Evolutionary conservation across 2,329 filamentous ascomycete species (phyloP), one percentile per base, ranked within the genome.

Genomic region (Seiridium cupressi): DNA sequence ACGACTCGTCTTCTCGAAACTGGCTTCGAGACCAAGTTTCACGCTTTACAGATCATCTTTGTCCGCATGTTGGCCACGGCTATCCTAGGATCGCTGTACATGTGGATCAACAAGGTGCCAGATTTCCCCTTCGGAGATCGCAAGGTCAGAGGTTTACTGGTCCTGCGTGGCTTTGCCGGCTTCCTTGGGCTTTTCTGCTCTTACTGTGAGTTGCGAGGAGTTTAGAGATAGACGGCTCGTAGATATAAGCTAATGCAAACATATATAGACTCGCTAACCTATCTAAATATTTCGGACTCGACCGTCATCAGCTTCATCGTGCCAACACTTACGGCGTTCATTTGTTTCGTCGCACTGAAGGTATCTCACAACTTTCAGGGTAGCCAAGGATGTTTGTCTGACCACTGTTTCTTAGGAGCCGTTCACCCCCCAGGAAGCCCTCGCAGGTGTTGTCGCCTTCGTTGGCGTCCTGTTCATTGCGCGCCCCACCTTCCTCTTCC

Each of bases 261-360:
- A 65, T 5, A 78, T 88, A 66, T 82, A 77, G 74, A 79, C 38
- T 75, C 76, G 0, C 70, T 78, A 0, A 80, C 89, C 32, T 93
- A 92, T 64, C 82, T 95, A 0, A 88, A 90, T 2, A 81, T 95
- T 1, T 87, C 90, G 1, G 91, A 95, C 69, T 89, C 91, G 1
- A 92, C 89, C 0, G 90, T 93, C 32, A 87, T 95, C 40, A 92
- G 89, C 5, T 95, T 94, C 71, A 80, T 95, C 3, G 84, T 89
- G 0, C 91, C 91, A 0, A 88, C 88, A 6, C 78, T 92, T 8
- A 87, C 89, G 6, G 89, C 76, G 1, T 72, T 78, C 81, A 72
- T 93, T 82, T 83, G 87, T 79, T 65, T 92, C 85, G 72, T 91
- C 81, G 49, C 66, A 62, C 59, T 73, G 6, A 65, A 58, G 59